These are phyloP conservation scores for Erodium maritimum DNA, from an alignment of 345 rosid species.

Conservation along the genomic window DNA sequence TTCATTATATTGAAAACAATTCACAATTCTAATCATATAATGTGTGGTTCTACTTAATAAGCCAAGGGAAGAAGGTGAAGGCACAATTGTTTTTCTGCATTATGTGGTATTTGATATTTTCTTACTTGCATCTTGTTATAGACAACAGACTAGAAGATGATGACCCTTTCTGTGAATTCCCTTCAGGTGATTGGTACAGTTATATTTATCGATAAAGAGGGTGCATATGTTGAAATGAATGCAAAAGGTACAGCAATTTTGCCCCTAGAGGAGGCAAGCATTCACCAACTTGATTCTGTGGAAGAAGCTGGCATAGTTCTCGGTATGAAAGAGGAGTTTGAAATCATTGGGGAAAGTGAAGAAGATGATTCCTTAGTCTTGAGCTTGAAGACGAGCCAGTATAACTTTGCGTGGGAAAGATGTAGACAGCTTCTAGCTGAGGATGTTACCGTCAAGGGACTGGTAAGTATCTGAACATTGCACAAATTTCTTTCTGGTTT, in stretches of 20 bases:
- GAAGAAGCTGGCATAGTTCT: constrained; percentile 83
- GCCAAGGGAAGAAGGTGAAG: too few relatives aligned
- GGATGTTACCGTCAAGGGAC: constrained; percentile 82
- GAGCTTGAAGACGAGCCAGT: constrained; percentile 66
- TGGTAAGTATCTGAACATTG: constrained; percentile 27
- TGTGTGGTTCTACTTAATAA: too few relatives aligned
- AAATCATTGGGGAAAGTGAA: constrained; percentile 68
- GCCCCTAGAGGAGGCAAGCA: constrained; percentile 71
- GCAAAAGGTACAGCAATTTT: constrained; percentile 81
- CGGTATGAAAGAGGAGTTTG: constrained; percentile 72
- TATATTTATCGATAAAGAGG: constrained; percentile 51
- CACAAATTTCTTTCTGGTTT: too few relatives aligned
- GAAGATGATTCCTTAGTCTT: constrained; percentile 71
- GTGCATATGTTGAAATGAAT: constrained; percentile 76
- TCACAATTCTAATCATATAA: too few relatives aligned
- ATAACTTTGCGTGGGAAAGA: constrained; percentile 89
- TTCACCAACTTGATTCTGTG: constrained; percentile 59
- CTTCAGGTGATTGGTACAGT: constrained; percentile 81
- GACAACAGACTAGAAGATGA: too few relatives aligned
- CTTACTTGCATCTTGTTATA: not conserved
- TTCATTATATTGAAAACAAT: too few relatives aligned
- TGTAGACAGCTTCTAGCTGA: constrained; percentile 97
- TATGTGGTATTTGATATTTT: not conserved
- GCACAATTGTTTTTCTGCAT: too few relatives aligned
- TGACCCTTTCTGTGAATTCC: not conserved